Conservation (phyloP, 495 filamentous ascomycete genomes). For the Penicillium antarcticum region DNA sequence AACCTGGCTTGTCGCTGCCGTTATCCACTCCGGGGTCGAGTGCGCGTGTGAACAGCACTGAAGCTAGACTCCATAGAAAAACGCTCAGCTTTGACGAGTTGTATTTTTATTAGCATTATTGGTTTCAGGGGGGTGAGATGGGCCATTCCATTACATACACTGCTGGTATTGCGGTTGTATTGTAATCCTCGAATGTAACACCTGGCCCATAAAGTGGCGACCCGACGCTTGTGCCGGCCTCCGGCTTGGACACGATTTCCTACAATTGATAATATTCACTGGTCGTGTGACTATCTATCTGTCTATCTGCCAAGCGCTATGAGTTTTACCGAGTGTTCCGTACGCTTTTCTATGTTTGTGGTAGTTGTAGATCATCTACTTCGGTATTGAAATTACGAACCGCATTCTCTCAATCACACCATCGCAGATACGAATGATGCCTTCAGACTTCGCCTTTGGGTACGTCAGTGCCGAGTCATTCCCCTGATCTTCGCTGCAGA, state of each 20-base stretch:
- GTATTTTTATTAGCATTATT: background rate
- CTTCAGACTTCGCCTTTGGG: conserved; percentile 25
- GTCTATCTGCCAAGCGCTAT: background rate
- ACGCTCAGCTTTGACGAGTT: background rate
- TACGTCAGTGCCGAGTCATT: conserved; percentile 22
- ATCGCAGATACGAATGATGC: conserved; percentile 36
- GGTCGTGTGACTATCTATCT: conserved; percentile 1
- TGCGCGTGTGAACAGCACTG: conserved; percentile 10
- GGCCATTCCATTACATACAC: conserved; percentile 1
- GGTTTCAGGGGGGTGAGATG: conserved; percentile 2
- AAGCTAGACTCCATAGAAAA: background rate
- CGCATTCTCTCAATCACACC: conserved; percentile 37
- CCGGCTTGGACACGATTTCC: background rate
- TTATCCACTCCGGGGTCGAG: conserved; percentile 16
- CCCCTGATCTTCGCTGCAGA: conserved; percentile 31
- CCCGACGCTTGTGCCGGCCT: conserved; percentile 1
- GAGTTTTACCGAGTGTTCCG: background rate
- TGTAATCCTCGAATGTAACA: conserved; percentile 1
- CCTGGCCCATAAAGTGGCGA: conserved; percentile 7
- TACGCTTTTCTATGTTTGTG: too few relatives aligned
- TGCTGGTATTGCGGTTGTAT: conserved; percentile 5
- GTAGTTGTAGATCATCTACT: background rate
- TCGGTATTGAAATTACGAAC: background rate
- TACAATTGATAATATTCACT: background rate
- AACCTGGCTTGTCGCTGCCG: background rate